These are phyloP conservation scores for Kazachstania bromeliacearum DNA, from an alignment of 805 yeast genomes.

Conservation along the genomic window DNA sequence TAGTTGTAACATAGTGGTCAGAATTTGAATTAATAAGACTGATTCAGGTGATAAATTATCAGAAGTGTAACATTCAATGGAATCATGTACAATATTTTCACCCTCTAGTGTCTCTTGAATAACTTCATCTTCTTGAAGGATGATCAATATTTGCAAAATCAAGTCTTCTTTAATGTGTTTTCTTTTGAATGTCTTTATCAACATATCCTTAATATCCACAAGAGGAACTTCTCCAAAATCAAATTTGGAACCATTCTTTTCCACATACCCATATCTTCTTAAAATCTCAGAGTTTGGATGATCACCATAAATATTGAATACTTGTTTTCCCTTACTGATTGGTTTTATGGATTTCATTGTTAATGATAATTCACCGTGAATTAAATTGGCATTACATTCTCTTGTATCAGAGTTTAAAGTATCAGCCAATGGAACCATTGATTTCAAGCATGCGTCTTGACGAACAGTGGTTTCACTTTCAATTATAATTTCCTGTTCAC, in stretches of 20 bases:
- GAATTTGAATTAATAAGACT: slow-evolving; percentile 42
- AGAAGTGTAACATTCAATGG: slow-evolving; percentile 52
- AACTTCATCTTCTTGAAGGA: slow-evolving; percentile 19
- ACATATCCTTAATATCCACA: slow-evolving; percentile 15
- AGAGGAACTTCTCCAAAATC: slow-evolving; percentile 76
- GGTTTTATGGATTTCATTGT: slow-evolving; percentile 62
- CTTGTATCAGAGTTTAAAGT: slow-evolving; percentile 78
- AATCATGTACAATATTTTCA: slow-evolving; percentile 38
- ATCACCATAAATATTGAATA: slow-evolving; percentile 84
- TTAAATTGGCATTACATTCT: slow-evolving; percentile 63
- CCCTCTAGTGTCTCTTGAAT: slow-evolving; percentile 31
- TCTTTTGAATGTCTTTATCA: slow-evolving; percentile 29
- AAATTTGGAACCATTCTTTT: slow-evolving; percentile 54
- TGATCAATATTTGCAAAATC: slow-evolving; percentile 29
- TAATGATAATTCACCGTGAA: slow-evolving; percentile 38
- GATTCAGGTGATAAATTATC: slow-evolving; percentile 56
- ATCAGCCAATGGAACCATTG: slow-evolving; percentile 93
- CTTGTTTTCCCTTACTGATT: slow-evolving; percentile 60
- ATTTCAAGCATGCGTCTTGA: slow-evolving; percentile 44
- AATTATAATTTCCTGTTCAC: slow-evolving; percentile 7
- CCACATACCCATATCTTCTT: slow-evolving; percentile 88
- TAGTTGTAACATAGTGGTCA: slow-evolving; percentile 32
- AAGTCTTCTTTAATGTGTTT: slow-evolving; percentile 21
- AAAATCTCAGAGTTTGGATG: slow-evolving; percentile 85
- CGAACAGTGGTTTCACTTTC: slow-evolving; percentile 18